Evolutionary conservation across 2,329 filamentous ascomycete genomes (phyloP), one percentile per base, ranked within the genome.

Genomic region (Metarhizium humberi): DNA sequence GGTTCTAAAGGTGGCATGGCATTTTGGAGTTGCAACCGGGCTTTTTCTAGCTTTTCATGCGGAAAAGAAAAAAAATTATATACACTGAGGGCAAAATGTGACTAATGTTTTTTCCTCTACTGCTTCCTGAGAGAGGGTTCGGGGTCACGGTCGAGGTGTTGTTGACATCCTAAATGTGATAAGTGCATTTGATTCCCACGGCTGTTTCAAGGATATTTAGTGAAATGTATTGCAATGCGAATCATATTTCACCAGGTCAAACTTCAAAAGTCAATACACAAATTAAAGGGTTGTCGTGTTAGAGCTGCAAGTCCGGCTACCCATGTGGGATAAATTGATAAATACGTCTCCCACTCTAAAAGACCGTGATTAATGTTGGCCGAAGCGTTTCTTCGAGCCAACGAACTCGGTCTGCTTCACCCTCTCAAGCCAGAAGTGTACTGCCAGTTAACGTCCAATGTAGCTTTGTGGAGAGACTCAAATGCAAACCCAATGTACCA

Each of bases 21-120:
- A 73, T 74, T 72, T 66, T 61, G 72, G 72, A 74, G 72, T 74
- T 75, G 72, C 70, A 71, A 69, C 66, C 68, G 71, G 45, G 71
- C 70, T 61, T 66, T 74, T 72, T 69, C 50, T 73, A 72, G 71
- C 68, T 71, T 72, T 72, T 71, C 64, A 70, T 60, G 66, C 65
- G 67, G 66, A 69, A 68, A 70, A 61, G 66, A 68, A 62, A 61
- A 61, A 69, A 61, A 64, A 30, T 25, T 18, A 51, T 34, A 56
- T 53, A 29, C 25, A 57, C 46, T 14, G 36, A 51, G 16, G 49
- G 32, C 30, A 63, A 65, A 67, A 67, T 67, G 67, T 71, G 69
- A 69, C 64, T 57, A 64, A 68, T 63, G 60, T 60, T 64, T 64
- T 57, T 60, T 25, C 53, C 56, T 30, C 40, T 36, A 47, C 43